These are phyloP conservation scores for Irpex rosettiformis DNA, from an alignment of 1,284 basidiomycete species.

Conservation along the genomic window DNA sequence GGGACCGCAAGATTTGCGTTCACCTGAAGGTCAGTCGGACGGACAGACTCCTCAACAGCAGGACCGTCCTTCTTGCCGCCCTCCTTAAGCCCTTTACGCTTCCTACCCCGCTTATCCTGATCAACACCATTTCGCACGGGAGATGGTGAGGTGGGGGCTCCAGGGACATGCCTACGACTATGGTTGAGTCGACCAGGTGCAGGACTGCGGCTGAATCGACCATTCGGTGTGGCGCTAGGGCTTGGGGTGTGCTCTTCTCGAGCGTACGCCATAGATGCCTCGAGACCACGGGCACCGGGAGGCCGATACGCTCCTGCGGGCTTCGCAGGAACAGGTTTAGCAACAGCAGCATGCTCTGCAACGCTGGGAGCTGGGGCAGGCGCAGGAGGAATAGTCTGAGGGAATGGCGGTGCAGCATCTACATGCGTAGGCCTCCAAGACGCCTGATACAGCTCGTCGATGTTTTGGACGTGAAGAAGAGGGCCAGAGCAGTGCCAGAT, in stretches of 20 bases:
- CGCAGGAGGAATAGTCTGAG: constrained; percentile 66
- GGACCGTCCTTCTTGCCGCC: constrained; percentile 42
- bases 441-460: constrained; percentile 87
- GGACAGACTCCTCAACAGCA: constrained; percentile 21
- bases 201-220: constrained; percentile 57
- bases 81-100: constrained; percentile 51
- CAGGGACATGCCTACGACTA: constrained; percentile 58
- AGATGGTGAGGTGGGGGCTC: constrained; percentile 53
- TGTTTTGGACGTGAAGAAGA: constrained; percentile 74
- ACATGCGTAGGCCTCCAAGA: constrained; percentile 79
- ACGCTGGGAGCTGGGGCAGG: constrained; percentile 70
- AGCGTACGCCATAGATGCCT: constrained; percentile 83
- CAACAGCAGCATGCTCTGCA: constrained; percentile 33
- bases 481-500: constrained; percentile 92
- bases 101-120: constrained; percentile 47
- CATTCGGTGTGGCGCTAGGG: constrained; percentile 55
- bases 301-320: constrained; percentile 86
- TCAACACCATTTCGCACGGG: constrained; percentile 37
- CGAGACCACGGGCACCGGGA: constrained; percentile 85
- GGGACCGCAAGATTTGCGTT: constrained; percentile 25
- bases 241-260: constrained; percentile 75
- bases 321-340: constrained; percentile 51
- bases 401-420: constrained; percentile 71
- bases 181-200: constrained; percentile 42
- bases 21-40: constrained; percentile 33